Evolutionary conservation across 768 basidiomycete genomes (phyloP), one percentile per base, ranked within the genome.

Genomic region (Suillus hirtellus): DNA sequence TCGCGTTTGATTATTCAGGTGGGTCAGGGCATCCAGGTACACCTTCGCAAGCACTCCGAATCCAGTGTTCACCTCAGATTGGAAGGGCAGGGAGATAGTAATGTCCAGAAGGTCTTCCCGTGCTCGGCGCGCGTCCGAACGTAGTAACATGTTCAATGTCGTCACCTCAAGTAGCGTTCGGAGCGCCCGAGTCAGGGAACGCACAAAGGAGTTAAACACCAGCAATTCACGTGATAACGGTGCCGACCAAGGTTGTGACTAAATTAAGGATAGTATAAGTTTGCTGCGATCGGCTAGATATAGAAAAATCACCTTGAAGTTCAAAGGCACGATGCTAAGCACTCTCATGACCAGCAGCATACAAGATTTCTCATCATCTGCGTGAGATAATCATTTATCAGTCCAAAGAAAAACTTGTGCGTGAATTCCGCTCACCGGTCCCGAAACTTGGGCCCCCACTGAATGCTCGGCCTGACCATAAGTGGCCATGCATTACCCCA

Each of bases 31-130:
- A 70, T 97, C 96, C 69, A 99, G 80, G 80, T 97, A 96, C 42
- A 96, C 95, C 81, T 98, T 99, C 17, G 93, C 95, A 24, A 99
- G 84, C 66, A 99, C 93, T 4, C 97, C 97, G 76, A 98, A 98
- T 21, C 96, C 97, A 0, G 97, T 99, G 81, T 97, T 97, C 69
- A 95, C 94, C 72, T 99, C 97, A 61, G 86, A 83, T 74, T 97
- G 96, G 86, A 99, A 97, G 10, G 96, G 95, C 40, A 98, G 81
- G 52, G 93, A 94, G 40, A 97, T 83, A 66, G 93, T 87, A 65
- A 99, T 89, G 74, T 99, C 97, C 69, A 97, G 80, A 67, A 94
- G 80, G 73, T 99, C 97, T 66, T 98, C 96, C 69, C 96, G 86
- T 50, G 86, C 84, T 56, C 93, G 84, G 38, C 89, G 87, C 40